Conservation (phyloP, 768 basidiomycete genomes). For the Baorangia bicolor region DNA sequence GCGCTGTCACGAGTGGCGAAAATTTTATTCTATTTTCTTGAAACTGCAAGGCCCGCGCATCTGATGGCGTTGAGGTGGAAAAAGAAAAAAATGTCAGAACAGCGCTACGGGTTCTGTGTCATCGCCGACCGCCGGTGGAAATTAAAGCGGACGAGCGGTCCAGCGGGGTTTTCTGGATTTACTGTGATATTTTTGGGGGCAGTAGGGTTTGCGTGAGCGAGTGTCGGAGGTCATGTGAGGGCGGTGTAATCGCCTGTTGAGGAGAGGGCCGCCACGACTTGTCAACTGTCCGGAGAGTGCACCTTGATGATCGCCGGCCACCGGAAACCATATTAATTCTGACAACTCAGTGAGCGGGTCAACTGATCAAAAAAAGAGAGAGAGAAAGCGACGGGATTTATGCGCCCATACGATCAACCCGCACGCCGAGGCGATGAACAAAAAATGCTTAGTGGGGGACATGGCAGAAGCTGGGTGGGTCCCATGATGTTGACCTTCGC, state of each 20-base stretch:
- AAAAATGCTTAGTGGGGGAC: neutral
- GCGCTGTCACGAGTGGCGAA: neutral
- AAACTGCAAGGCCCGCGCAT: constrained; percentile 2
- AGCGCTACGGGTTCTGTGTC: neutral
- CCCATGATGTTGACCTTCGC: constrained; percentile 5
- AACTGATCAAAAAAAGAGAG: neutral
- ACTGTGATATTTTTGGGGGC: neutral
- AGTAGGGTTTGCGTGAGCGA: neutral
- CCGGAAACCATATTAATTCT: neutral
- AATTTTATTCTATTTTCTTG: neutral
- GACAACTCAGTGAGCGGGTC: neutral
- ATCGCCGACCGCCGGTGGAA: constrained; percentile 1
- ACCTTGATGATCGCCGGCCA: neutral
- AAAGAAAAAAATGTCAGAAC: neutral
- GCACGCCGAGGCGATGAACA: constrained; percentile 14
- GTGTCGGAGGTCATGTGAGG: no score
- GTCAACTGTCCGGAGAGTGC: neutral
- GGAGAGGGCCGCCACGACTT: neutral
- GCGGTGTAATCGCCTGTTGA: neutral
- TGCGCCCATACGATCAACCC: constrained; percentile 10
- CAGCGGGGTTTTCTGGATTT: neutral
- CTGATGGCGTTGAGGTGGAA: constrained; percentile 12
- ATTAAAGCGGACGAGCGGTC: neutral
- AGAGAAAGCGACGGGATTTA: neutral
- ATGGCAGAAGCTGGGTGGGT: constrained; percentile 3